Base-by-base conservation (phyloP, 345 rosid genomes). In the Rhizophora mangle region DNA sequence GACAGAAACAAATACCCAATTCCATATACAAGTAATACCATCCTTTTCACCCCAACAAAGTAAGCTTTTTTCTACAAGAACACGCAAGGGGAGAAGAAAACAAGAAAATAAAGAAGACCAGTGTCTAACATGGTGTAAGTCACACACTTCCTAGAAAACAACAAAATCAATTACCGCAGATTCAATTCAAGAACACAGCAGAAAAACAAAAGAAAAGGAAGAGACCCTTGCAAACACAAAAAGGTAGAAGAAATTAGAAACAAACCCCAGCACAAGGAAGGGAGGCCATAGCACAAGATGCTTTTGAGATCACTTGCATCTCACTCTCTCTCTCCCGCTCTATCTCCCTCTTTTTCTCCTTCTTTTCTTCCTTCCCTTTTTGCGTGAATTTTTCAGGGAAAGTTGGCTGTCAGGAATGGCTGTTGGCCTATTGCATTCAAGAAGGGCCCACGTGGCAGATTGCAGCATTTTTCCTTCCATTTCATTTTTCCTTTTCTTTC, bases 281-380 rank as follows among this genome's bases (percentile, higher is more conserved):
- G 84, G 96, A 87, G 62, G 96, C 85, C 89, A 86, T 85, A 58
- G 86, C 74, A 70, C 80, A 88, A 57, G 98, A 93, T 63, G 92
- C 92, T 78, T 85, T 90, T 47, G 84, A 82, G 81, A 93, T 88
- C 78, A 85, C 76, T 63, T 87, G 90, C 90, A 87, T 85, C 76
- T 43, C 86, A 69, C 37, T 34, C 37, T 34, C 24, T 34, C 24
- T 24, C 10, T 34, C 37, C 37, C 37, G 0, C 19, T 11, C 49
- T 13, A 13, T 3, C 49, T 3, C 5, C 16, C 49, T 43, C 49
- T 3, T 15, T 43, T 11, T 43, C 49, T 43, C 5, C 18, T 2
- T 43, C 4, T 13, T 11, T 43, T 0, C 3, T 37, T 37, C 3
- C 10, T 3, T 3, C 31, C 31, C 31, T 37, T 8, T 37, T 39